A percentile compares a stretch with the other conserved stretches of the same genome.
These are phyloP conservation scores for Pseudogymnoascus sp. DNA, from an alignment of 2,329 filamentous ascomycete species.

Conservation along the genomic window DNA sequence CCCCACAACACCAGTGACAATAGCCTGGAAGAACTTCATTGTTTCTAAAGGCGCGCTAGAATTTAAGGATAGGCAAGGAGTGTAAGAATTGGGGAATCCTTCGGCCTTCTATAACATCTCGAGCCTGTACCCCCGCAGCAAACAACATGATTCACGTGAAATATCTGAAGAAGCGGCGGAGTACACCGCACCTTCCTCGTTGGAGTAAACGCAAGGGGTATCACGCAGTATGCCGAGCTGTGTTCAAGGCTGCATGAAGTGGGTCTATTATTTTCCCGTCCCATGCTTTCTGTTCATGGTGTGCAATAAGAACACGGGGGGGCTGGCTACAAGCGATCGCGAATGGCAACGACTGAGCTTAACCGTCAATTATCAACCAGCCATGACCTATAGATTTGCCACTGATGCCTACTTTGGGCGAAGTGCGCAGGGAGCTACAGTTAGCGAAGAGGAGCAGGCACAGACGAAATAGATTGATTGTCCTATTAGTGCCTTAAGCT, in stretches of 20 bases:
- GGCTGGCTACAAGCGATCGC: too few relatives aligned
- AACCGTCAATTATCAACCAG: background rate
- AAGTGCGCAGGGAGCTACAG: background rate
- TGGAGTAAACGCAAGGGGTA: background rate
- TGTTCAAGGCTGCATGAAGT: background rate
- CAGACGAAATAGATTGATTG: constrained; percentile 26
- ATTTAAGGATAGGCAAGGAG: background rate
- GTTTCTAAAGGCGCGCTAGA: background rate
- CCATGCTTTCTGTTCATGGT: background rate
- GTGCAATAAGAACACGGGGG: too few relatives aligned
- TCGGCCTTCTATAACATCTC: constrained; percentile 8
- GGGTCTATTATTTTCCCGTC: background rate
- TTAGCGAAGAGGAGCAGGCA: background rate
- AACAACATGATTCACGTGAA: background rate
- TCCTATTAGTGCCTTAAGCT: constrained; percentile 19
- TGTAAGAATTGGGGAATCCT: background rate
- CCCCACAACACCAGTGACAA: constrained; percentile 4
- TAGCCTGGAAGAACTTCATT: constrained; percentile 9
- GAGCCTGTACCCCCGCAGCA: background rate
- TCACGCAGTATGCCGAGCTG: background rate
- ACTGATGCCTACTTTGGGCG: background rate
- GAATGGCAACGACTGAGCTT: background rate
- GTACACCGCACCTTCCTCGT: constrained; percentile 8
- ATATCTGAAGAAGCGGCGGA: background rate
- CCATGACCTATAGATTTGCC: background rate